Base-by-base conservation (phyloP, 2,329 filamentous ascomycete genomes). In the Cladosporium colombiae region DNA sequence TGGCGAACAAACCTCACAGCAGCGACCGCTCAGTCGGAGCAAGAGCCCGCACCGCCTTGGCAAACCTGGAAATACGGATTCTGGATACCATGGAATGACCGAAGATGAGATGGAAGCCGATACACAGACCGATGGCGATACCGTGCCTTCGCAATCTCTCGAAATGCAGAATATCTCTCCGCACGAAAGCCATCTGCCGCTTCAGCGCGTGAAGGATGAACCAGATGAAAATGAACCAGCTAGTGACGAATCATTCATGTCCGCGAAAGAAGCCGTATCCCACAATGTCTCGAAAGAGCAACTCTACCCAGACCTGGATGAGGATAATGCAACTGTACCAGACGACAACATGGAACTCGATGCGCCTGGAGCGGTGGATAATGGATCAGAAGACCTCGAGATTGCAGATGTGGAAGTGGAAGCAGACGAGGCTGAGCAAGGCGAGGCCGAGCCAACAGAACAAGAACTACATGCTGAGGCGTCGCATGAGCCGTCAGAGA, bases 41-140 rank as follows among this genome's bases (percentile, higher is more conserved):
- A 74, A 73, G 58, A 78, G 76, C 62, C 76, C 76, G 16, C 69
- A 74, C 53, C 73, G 75, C 25, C 67, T 72, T 10, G 73, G 73
- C 21, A 76, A 78, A 67, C 67, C 72, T 23, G 74, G 74, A 61
- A 76, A 79, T 55, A 78, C 81, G 1, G 89, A 92, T 71, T 92
- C 90, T 37, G 89, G 90, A 31, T 92, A 91, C 72, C 87, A 91
- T 78, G 89, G 88, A 56, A 90, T 88, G 70, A 80, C 81, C 3
- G 82, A 85, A 62, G 84, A 88, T 64, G 79, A 79, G n/a, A 80
- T 84, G 77, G 80, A 82, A 10, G 65, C 75, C 35, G 74, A 78
- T 23, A 62, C 60, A 27, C 60, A 62, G 31, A 62, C 60, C 10
- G 60, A 62, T 44, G 60, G 14, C 10, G 60, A 62, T 35, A 62